Evolutionary conservation across 257 asterid species (phyloP), one percentile per base, ranked within the genome.

Genomic region (Gentiana straminea): DNA sequence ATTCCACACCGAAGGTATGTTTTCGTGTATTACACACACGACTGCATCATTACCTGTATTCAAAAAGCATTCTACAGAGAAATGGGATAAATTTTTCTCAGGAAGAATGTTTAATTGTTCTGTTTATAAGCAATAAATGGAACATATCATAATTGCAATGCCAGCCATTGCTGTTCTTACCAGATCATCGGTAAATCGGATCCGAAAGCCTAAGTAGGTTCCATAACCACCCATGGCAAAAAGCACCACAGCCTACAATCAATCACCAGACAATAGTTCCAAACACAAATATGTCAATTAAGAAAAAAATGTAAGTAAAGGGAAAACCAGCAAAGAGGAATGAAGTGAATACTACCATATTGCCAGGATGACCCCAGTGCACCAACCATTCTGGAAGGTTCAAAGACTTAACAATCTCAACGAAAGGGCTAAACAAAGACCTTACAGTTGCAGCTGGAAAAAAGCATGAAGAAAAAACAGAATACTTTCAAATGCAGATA

Each of bases 191-290:
- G 96, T 82, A 66, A 87, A 70, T 33, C 89, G 89, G 51, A 91
- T 87, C 56, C 95, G 86, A 45, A 87, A 84, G 51, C 98, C 96
- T 67, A 91, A 74, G 66, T 87, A 87, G 57, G 95, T 84, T 41
- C 96, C 98, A 58, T 87, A 91, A 54, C 98, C 95, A 49, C 98
- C 98, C 98, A 91, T 87, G 41, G 94, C 96, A 67, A 87, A 81
- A 56, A 91, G 80, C 68, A 87, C 96, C 49, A 91, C 95, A 49
- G 98, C 96, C 96, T 91, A 65, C 61, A 52, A 8, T 24, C 61
- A 52, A 8, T 24, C 1, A 44, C 3, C 5, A 33, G 52, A 33
- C 38, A 70, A 39, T 50, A 60, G 46, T 41, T 41, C 9, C 46
- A 46, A 46, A 3, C 41, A 7, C 57, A 38, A 11, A 10, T 32